Base-by-base conservation (phyloP, 1,139 yeast genomes). In the Kodamaea suecica region DNA sequence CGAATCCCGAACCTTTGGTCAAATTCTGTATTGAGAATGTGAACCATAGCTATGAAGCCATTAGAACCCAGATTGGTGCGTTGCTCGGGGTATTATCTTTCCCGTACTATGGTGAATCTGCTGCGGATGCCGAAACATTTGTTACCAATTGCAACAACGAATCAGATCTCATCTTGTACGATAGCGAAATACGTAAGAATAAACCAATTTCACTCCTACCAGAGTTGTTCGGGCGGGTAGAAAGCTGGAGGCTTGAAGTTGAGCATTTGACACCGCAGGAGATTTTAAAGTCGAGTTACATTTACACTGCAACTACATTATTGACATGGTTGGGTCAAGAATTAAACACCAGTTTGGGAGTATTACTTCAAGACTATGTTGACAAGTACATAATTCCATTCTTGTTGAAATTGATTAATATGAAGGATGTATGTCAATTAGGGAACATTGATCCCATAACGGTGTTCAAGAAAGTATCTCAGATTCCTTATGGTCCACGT, bases 341-440 rank as follows among this genome's bases (percentile, higher is more conserved):
- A 11, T 53, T 75, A 42, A 59, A 55, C 35, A 65, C 76, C 2
- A 66, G 75, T 30, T 57, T 63, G 17, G 63, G 74, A 1, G 48
- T 57, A 0, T 53, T 69, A 31, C 57, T 78, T 34, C 70, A 71
- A 35, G 49, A 55, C 12, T 57, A 52, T 37, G 63, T 61, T 7
- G 63, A 53, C n/a, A 40, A 47, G 2, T 62, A 74, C 37, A 70
- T 90, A 30, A 62, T 87, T 2, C 96, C 96, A 11, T 82, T 86
- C 43, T 63, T 87, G 42, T 65, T 87, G 47, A 70, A 73, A 20
- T 63, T 88, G 38, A 76, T 81, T 37, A 73, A 73, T 35, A 72
- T 85, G 66, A 81, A 88, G 44, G 97, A 92, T 45, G 88, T 87
- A 15, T 82, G 90, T 49, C 84, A 81, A 42, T 73, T 90, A 41